Conservation (phyloP, 2,329 filamentous ascomycete species). For the Ophiognomonia clavigignenti-juglandacearum region DNA sequence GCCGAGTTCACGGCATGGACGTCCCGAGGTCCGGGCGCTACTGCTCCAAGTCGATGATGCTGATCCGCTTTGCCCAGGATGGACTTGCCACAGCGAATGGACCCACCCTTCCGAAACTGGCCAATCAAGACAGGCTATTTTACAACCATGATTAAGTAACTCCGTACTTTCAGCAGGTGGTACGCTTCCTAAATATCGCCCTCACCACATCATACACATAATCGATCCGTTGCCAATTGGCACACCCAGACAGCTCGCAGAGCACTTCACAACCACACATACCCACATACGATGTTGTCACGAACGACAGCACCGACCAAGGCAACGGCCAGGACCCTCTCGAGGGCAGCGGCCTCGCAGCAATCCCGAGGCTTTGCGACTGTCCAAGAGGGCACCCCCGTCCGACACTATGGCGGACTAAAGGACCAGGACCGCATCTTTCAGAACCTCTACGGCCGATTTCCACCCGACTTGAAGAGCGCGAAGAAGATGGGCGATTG, state of each 20-base stretch:
- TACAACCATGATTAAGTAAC: too few relatives aligned
- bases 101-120: too few relatives aligned
- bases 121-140: too few relatives aligned
- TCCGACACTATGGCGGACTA: slow-evolving; percentile 76
- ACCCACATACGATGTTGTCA: slow-evolving; percentile 34
- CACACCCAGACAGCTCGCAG: slow-evolving; percentile 29
- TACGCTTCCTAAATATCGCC: too few relatives aligned
- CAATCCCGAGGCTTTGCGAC: slow-evolving; percentile 69
- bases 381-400: slow-evolving; percentile 67
- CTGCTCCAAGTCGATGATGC: too few relatives aligned
- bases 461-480: slow-evolving; percentile 84
- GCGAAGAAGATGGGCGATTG: slow-evolving; percentile 98
- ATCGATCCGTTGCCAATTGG: slow-evolving; percentile 24
- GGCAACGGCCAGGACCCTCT: slow-evolving; percentile 34
- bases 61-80: too few relatives aligned
- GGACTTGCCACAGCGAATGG: too few relatives aligned
- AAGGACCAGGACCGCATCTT: slow-evolving; percentile 98
- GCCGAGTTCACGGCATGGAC: too few relatives aligned
- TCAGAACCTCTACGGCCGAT: slow-evolving; percentile 94
- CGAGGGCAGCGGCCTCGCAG: slow-evolving; percentile 33
- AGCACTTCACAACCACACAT: slow-evolving; percentile 27
- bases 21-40: too few relatives aligned
- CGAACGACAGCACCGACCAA: slow-evolving; percentile 36
- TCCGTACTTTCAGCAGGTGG: too few relatives aligned
- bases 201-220: slow-evolving; percentile 10